Evolutionary conservation across 1,284 basidiomycete species (phyloP).

Genomic region (Peniophora sp.): DNA sequence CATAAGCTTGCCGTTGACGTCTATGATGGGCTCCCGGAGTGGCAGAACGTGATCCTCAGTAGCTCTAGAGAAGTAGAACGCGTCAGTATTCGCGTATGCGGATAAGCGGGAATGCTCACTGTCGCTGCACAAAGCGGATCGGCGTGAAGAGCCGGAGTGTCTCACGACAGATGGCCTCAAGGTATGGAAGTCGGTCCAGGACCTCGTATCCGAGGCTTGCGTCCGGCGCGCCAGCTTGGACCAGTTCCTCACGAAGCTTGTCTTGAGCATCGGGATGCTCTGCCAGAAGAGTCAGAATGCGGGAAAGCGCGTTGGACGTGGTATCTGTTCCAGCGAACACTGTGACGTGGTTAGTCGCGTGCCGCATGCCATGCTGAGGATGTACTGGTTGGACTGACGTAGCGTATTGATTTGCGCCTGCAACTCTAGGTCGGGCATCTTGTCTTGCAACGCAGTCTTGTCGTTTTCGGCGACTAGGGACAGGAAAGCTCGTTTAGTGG

Average conservation of each 20-base stretch:
- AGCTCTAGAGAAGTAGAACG: not conserved
- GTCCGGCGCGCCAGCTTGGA: slow-evolving; percentile 4
- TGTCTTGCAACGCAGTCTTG: slow-evolving; percentile 14
- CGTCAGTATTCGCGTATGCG: not conserved
- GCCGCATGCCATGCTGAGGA: not conserved
- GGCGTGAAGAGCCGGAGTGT: slow-evolving; percentile 37
- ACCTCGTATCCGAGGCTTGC: slow-evolving; percentile 26
- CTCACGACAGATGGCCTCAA: slow-evolving; percentile 40
- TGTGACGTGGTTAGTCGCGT: not conserved
- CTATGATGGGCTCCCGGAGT: slow-evolving; percentile 9
- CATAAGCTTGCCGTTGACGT: slow-evolving; percentile 7
- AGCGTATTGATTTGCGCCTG: slow-evolving; percentile 15
- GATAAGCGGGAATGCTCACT: slow-evolving; percentile 20
- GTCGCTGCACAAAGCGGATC: slow-evolving; percentile 33
- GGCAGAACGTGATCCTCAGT: slow-evolving; percentile 9
- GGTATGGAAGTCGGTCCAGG: slow-evolving; percentile 28
- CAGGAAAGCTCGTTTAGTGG: not conserved
- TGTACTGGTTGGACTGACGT: slow-evolving; percentile 7
- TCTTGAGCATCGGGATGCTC: slow-evolving; percentile 12
- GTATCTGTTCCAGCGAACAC: slow-evolving; percentile 14
- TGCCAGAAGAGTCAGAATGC: slow-evolving; percentile 12
- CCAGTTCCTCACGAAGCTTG: slow-evolving; percentile 13
- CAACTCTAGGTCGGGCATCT: slow-evolving; percentile 15
- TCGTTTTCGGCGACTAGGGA: slow-evolving; percentile 18
- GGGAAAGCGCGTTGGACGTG: slow-evolving; percentile 13